Percentiles rank a stretch among this genome's conserved stretches.
These are phyloP conservation scores for Closterium sp. DNA, from an alignment of 139 green algal genomes.

Conservation along the genomic window DNA sequence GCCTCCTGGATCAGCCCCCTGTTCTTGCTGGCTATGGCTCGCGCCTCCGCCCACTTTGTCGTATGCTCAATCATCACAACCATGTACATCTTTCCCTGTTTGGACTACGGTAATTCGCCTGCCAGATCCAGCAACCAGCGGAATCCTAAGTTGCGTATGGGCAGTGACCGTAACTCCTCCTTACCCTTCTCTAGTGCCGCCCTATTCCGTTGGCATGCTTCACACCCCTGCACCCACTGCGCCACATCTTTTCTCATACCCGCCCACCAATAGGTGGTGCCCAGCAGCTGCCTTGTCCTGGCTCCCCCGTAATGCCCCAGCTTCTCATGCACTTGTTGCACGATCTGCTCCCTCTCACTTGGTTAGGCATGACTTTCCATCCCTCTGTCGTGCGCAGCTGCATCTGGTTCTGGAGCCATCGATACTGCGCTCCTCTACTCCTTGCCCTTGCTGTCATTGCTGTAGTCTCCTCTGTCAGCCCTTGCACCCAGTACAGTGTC, in stretches of 20 bases:
- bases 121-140: constrained; percentile 21
- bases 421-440: background rate
- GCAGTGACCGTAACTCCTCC: background rate
- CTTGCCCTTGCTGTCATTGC: background rate
- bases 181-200: no score
- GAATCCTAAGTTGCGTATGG: background rate
- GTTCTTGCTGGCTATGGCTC: constrained; percentile 27
- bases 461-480: background rate
- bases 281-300: background rate
- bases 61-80: constrained; percentile 51
- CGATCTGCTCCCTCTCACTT: no score
- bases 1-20: background rate
- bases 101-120: background rate
- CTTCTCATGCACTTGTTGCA: background rate
- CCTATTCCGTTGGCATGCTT: background rate
- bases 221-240: background rate
- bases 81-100: constrained; percentile 26
- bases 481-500: background rate
- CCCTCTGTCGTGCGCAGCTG: background rate
- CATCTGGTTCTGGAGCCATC: background rate
- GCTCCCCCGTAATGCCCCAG: constrained; percentile 4
- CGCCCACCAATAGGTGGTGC: background rate
- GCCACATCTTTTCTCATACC: background rate
- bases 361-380: background rate
- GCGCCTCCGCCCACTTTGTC: constrained; percentile 34